Base-by-base conservation (phyloP, 2,329 filamentous ascomycete genomes). In the Penicillium paneum region DNA sequence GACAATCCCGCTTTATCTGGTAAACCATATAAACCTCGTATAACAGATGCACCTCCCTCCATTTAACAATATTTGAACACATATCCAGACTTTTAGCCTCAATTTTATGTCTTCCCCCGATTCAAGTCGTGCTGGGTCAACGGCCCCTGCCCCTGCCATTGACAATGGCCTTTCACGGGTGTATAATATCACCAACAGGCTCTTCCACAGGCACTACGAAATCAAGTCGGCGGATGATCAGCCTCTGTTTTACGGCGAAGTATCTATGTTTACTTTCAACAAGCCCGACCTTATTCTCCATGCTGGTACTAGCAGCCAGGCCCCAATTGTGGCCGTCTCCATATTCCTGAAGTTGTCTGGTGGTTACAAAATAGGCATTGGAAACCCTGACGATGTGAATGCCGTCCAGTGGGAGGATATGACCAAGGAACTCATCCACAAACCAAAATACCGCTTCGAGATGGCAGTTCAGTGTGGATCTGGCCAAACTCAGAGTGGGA, bases 391-490 rank as follows among this genome's bases (percentile, higher is more conserved):
- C 7, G 54, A 60, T 28, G 17, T 52, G 29, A 59, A 36, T n/a
- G 49, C 43, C 32, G 46, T 64, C 17, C 52, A 60, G 32, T 69
- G 67, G 67, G 65, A 69, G 47, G 66, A 66, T 28, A 59, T 69
- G 49, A 62, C 52, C 21, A 61, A 47, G 13, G 56, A 60, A 28
- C 60, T 57, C 28, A n/a, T 45, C 21, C 39, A 59, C 28, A 62
- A 61, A 38, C 60, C 60, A 12, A 61, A 48, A 50, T 67, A 66
- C 39, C 64, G 64, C 1, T 61, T 64, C 28, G 64, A 68, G 48
- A 60, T 63, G 52, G 61, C 55, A 1, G 42, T 64, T 2, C 49
- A 54, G 6, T 11, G 26, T n/a, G 35, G 19, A 34, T 6, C 28
- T 26, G 42, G 17, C 10, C 31, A 8, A 15, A 12, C 13, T 17